Conservation (phyloP, 2,329 filamentous ascomycete genomes). For the Pestalotiopsis sp. region DNA sequence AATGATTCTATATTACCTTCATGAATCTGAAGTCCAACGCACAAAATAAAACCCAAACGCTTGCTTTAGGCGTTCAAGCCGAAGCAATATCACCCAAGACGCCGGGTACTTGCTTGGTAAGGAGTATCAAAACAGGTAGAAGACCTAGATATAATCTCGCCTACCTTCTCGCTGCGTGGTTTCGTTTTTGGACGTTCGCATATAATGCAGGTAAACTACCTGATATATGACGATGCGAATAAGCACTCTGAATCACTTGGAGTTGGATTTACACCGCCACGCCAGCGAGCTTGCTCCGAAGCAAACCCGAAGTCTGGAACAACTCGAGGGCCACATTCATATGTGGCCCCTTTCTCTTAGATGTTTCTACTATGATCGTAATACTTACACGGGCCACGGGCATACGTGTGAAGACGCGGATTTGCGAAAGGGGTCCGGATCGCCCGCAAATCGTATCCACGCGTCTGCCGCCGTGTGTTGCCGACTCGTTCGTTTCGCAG, state of each 20-base stretch:
- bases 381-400: not conserved
- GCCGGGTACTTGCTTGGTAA: too few relatives aligned
- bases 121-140: too few relatives aligned
- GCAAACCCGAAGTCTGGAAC: not conserved
- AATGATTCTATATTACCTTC: too few relatives aligned
- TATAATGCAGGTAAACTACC: not conserved
- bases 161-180: too few relatives aligned
- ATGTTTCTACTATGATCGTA: not conserved
- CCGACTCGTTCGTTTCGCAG: not conserved
- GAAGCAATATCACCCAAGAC: too few relatives aligned
- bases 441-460: not conserved
- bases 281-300: not conserved
- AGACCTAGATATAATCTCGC: too few relatives aligned
- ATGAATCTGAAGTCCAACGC: too few relatives aligned
- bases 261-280: not conserved
- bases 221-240: not conserved
- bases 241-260: not conserved
- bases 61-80: too few relatives aligned
- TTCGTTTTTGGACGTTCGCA: not conserved
- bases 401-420: not conserved
- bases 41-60: too few relatives aligned
- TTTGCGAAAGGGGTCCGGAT: not conserved
- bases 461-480: not conserved
- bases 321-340: not conserved
- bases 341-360: not conserved